A percentile compares a stretch with the other conserved stretches of the same genome.
These are phyloP conservation scores for Mortierella sp. DNA, from an alignment of 371 early-diverging fungal genomes.

Conservation along the genomic window DNA sequence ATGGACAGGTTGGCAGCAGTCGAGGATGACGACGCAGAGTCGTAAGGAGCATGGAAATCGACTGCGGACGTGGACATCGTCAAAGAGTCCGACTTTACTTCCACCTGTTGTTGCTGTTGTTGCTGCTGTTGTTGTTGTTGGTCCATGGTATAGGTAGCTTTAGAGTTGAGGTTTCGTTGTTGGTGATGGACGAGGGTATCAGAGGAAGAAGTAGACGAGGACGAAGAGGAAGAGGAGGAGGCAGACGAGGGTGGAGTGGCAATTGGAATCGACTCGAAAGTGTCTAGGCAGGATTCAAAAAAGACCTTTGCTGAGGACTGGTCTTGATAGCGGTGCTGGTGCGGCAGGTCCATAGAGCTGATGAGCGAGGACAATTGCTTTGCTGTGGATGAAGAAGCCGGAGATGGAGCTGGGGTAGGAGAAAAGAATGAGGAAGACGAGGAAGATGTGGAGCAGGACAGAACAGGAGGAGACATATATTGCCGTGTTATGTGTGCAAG, in stretches of 20 bases:
- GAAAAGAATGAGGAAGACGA: constrained; percentile 1
- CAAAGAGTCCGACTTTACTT: constrained; percentile 3
- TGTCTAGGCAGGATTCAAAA: constrained; percentile 43
- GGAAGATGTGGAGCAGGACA: constrained; percentile 1
- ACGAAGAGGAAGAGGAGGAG: constrained; percentile 19
- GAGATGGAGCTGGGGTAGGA: neutral
- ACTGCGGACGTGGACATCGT: constrained; percentile 21
- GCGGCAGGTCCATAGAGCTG: constrained; percentile 41
- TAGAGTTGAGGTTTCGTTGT: constrained; percentile 1
- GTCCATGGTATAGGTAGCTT: constrained; percentile 1
- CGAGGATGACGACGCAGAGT: constrained; percentile 4
- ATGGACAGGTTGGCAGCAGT: constrained; percentile 6
- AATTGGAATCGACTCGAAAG: constrained; percentile 31
- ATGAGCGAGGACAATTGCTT: constrained; percentile 10
- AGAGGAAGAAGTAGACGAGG: neutral
- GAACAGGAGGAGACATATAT: neutral
- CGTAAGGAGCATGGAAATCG: constrained; percentile 16
- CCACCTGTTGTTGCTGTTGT: neutral
- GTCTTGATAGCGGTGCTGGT: constrained; percentile 46
- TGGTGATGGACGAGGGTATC: constrained; percentile 20
- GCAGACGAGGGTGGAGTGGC: constrained; percentile 2
- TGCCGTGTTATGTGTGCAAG: neutral
- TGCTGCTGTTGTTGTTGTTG: constrained; percentile 4
- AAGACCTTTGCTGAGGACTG: constrained; percentile 39
- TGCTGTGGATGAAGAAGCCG: constrained; percentile 7